These are phyloP conservation scores for Chaetomiaceae sp. DNA, from an alignment of 2,329 filamentous ascomycete species.

Conservation along the genomic window DNA sequence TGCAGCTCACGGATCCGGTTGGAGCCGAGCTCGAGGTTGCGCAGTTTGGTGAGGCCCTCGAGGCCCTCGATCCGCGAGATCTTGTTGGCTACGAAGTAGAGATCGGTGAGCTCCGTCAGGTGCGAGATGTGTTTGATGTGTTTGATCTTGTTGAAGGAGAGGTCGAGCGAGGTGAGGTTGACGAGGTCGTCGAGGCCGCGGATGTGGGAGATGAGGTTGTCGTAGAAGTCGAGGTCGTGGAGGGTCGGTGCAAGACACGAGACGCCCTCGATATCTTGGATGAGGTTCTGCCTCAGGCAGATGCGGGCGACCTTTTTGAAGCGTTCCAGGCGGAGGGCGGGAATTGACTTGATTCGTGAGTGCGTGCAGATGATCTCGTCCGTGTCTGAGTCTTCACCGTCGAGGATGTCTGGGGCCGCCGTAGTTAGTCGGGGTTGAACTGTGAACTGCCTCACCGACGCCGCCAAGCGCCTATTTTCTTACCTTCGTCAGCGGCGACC, in stretches of 20 bases:
- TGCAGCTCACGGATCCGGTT: conserved; percentile 88
- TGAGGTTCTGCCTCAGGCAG: conserved; percentile 89
- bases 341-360: conserved; percentile 73
- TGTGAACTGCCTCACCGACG: too few relatives aligned
- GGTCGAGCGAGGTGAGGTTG: conserved; percentile 73
- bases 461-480: too few relatives aligned
- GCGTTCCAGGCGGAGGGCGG: conserved; percentile 73
- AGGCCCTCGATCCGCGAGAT: conserved; percentile 83
- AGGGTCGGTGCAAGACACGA: conserved; percentile 60
- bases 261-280: conserved; percentile 74
- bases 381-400: conserved; percentile 54
- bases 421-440: conserved; percentile 3
- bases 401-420: conserved; percentile 49
- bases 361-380: conserved; percentile 90
- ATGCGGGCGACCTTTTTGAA: conserved; percentile 73
- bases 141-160: conserved; percentile 99
- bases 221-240: conserved; percentile 87
- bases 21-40: conserved; percentile 83
- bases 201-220: conserved; percentile 88
- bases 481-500: conserved; percentile 78
- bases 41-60: conserved; percentile 66
- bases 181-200: conserved; percentile 74
- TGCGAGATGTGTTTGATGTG: conserved; percentile 88
- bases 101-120: conserved; percentile 69
- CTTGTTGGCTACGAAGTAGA: conserved; percentile 94